Base-by-base conservation (phyloP, 768 basidiomycete genomes). In the Amanita fuliginea region DNA sequence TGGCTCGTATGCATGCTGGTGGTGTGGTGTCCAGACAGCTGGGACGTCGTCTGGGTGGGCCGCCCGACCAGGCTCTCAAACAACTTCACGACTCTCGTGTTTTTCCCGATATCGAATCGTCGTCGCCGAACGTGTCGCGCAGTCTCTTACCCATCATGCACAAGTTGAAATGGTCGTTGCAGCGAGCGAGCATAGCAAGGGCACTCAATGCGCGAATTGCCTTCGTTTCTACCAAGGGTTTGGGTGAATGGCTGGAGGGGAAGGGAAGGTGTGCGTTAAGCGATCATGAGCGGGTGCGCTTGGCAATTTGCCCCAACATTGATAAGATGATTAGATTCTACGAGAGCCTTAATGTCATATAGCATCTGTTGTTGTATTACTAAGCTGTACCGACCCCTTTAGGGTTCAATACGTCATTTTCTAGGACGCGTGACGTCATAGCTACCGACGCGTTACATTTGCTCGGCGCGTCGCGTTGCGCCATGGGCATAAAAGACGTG, bases 101-200 rank as follows among this genome's bases (percentile, higher is more conserved):
- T 37, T 66, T 82, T 30, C 83, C 83, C 0, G 81, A 84, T 57
- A 65, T 79, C 30, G 81, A 83, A 54, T 77, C 75, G 2, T 77
- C 79, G 5, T 76, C 74, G 0, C 64, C 70, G 4, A 67, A 63
- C 16, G 64, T 86, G 43, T 80, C 81, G 1, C 77, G 81, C 24
- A 69, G 73, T 6, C 70, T 88, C 21, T 64, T 86, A 3, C 81
- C 85, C 11, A 68, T 76, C 19, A 70, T 86, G 58, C 78, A 76
- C 50, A 69, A 75, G 58, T 69, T 87, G 53, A 86, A 86, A 60
- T 87, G 83, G 83, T 78, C 75, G 34, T 62, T 85, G 42, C 77
- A 80, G 57, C 69, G 72, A 10, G 86, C 86, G 57, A 70, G 68
- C 42, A 66, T 85, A 22, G 76, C 84, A 4, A 75, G 71, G 60